Evolutionary conservation across 129 eudicot species (phyloP).

Genomic region (Logfia minima): DNA sequence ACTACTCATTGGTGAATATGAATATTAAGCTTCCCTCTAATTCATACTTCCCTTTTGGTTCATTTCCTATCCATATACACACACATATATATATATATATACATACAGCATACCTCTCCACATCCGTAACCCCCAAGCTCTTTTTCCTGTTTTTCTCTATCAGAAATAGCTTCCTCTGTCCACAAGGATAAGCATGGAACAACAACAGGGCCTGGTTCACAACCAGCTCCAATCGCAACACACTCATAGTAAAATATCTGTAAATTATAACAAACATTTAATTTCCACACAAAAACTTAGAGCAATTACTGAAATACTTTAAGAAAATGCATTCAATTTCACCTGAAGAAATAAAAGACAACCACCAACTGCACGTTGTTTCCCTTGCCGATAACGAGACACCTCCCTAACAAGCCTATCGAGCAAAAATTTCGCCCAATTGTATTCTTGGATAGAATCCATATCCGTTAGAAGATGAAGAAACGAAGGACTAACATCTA

Average conservation of each 20-base stretch:
- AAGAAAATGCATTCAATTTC: background rate
- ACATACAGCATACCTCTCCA: constrained; percentile 61
- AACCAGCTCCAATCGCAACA: constrained; percentile 66
- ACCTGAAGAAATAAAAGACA: constrained; percentile 88
- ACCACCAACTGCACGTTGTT: constrained; percentile 89
- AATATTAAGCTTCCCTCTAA: no score
- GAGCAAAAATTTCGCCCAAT: constrained; percentile 80
- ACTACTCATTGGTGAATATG: background rate
- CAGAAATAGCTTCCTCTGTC: constrained; percentile 84
- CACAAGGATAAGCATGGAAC: constrained; percentile 70
- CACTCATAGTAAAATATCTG: constrained; percentile 83
- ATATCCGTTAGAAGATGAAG: constrained; percentile 68
- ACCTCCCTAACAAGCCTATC: constrained; percentile 87
- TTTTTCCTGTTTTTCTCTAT: constrained; percentile 73
- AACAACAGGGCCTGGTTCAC: constrained; percentile 55
- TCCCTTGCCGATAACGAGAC: constrained; percentile 74
- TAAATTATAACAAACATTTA: background rate
- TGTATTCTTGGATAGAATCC: constrained; percentile 71
- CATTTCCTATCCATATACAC: background rate
- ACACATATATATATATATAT: no score
- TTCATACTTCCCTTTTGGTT: no score
- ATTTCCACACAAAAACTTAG: background rate
- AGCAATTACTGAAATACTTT: constrained; percentile 1
- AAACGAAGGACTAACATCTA: constrained; percentile 83
- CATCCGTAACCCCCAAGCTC: constrained; percentile 82